These are phyloP conservation scores for Fusarium bulbicola DNA, from an alignment of 2,329 filamentous ascomycete genomes.

Conservation along the genomic window DNA sequence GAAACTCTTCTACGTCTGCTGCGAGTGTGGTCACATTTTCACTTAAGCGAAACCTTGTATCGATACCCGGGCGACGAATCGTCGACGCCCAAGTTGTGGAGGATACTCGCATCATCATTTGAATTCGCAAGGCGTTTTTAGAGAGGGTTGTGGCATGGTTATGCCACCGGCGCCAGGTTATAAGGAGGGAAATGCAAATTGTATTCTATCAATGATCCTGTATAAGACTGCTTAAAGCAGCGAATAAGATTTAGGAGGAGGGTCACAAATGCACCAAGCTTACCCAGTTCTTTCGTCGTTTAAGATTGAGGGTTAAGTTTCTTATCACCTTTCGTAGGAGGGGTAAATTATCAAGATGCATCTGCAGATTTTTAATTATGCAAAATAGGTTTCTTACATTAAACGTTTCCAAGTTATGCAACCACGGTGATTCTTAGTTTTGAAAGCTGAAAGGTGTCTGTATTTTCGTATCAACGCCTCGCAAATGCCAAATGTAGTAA, in stretches of 20 bases:
- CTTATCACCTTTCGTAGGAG: not conserved
- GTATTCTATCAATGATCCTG: constrained; percentile 30
- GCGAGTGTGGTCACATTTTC: constrained; percentile 90
- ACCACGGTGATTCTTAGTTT: not conserved
- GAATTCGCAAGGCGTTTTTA: constrained; percentile 38
- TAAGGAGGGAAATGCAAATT: constrained; percentile 21
- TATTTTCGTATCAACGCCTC: constrained; percentile 47
- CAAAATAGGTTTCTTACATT: not conserved
- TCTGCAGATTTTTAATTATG: constrained; percentile 13
- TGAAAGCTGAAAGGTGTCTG: constrained; percentile 40
- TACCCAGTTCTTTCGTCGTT: not conserved
- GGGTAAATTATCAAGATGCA: constrained; percentile 10
- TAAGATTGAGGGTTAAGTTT: not conserved
- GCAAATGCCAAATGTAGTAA: constrained; percentile 45
- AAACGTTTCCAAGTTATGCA: not conserved
- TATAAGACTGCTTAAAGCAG: constrained; percentile 11
- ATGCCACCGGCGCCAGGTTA: constrained; percentile 20
- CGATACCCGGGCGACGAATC: constrained; percentile 35
- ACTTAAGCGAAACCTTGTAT: constrained; percentile 52
- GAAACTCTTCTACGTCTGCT: constrained; percentile 96
- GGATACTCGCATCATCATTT: constrained; percentile 32
- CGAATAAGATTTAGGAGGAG: constrained; percentile 3
- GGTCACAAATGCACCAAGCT: not conserved
- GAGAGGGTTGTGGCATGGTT: constrained; percentile 19
- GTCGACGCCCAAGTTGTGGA: constrained; percentile 27